Base-by-base conservation (phyloP, 768 basidiomycete genomes). In the Astraeus odoratus region DNA sequence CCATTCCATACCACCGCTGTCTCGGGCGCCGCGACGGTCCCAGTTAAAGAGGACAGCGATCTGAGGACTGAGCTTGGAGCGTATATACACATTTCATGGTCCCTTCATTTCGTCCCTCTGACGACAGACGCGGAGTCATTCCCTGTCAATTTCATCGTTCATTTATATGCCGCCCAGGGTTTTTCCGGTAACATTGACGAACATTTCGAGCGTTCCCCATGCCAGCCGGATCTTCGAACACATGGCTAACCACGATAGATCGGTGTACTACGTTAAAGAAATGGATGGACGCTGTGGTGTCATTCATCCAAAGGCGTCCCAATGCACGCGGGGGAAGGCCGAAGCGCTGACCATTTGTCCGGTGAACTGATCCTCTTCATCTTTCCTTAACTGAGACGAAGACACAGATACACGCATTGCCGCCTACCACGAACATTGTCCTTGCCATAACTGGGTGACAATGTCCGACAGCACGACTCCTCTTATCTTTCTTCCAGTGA, bases 391-490 rank as follows among this genome's bases (percentile, higher is more conserved):
- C 51, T 41, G 25, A 49, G 47, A 56, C 46, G 48, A 46, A 5
- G 7, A 46, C 23, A 46, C 52, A 56, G 50, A 54, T 55, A 39
- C 50, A 40, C 47, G 30, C 23, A 46, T 55, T 23, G 48, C 40
- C 37, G 41, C 52, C 47, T 48, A 51, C 48, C 35, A 43, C 34
- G 55, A 47, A 57, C 61, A 52, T 59, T 59, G 59, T 52, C 43
- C 51, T 56, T 65, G 25, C 64, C 57, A 54, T 59, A 63, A 57
- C 15, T 18, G 55, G 63, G 49, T 51, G 52, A 65, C 63, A 63
- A 63, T 52, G 56, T 3, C 43, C 51, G 54, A 30, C 56, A 56
- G 57, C 54, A 50, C 40, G 35, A 41, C 19, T 34, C 31, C 35
- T 39, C 34, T 49, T 51, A 27, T 41, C 37, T 25, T 48, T 47